These are phyloP conservation scores for Cordyceps tenuipes DNA, from an alignment of 2,329 filamentous ascomycete species.

Conservation along the genomic window DNA sequence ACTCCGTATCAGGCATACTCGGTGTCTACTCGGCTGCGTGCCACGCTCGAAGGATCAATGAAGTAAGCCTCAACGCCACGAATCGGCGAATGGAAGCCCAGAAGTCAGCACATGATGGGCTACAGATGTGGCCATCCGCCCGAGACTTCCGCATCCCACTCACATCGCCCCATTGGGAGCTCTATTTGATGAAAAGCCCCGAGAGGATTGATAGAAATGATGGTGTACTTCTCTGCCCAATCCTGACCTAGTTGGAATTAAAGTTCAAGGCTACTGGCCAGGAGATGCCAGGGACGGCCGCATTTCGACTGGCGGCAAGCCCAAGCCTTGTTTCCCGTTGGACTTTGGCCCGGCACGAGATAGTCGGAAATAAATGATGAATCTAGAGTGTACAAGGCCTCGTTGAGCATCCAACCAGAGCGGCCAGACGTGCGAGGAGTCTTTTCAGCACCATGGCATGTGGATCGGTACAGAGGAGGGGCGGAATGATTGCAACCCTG, in stretches of 20 bases:
- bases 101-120: too few species aligned
- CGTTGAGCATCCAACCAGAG: not conserved
- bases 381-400: not conserved
- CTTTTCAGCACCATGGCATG: not conserved
- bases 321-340: not conserved
- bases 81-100: too few species aligned
- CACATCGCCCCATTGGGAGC: not conserved
- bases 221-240: not conserved
- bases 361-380: not conserved
- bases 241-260: not conserved
- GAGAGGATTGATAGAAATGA: not conserved
- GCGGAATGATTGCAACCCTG: not conserved
- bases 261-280: not conserved
- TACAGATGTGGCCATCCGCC: too few species aligned
- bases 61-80: too few species aligned
- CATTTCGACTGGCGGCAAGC: not conserved
- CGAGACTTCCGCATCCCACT: not conserved
- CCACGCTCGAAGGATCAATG: too few species aligned
- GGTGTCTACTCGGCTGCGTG: too few species aligned
- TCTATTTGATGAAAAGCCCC: not conserved
- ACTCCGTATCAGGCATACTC: too few species aligned
- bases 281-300: not conserved
- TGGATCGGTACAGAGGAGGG: not conserved
- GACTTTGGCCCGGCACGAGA: not conserved
- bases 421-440: not conserved